Evolutionary conservation across 768 basidiomycete genomes (phyloP).

Genomic region (Gymnopilus dilepis): DNA sequence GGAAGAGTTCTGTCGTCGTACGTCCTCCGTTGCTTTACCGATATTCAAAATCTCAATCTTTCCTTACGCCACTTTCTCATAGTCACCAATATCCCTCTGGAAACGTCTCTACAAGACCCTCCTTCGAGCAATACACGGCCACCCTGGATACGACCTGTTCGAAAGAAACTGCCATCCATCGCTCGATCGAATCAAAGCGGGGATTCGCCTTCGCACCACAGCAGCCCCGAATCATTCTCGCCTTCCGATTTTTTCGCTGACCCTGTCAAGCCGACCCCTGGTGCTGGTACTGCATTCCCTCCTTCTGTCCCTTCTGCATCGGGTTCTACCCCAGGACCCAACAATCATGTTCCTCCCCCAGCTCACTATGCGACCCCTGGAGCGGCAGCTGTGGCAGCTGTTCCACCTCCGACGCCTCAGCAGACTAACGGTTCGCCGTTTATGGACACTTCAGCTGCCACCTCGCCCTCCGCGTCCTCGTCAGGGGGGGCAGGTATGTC

Average conservation of each 20-base stretch:
- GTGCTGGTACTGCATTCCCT: slow-evolving; percentile 18
- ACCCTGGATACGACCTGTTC: slow-evolving; percentile 90
- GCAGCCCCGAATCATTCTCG: slow-evolving; percentile 72
- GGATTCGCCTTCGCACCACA: slow-evolving; percentile 51
- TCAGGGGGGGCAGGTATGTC: slow-evolving; percentile 30
- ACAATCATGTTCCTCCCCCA: slow-evolving; percentile 20
- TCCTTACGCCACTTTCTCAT: slow-evolving; percentile 10
- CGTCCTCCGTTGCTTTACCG: slow-evolving; percentile 27
- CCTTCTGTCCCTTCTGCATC: slow-evolving; percentile 17
- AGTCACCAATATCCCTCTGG: slow-evolving; percentile 89
- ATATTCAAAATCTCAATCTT: slow-evolving; percentile 6
- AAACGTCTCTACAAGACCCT: slow-evolving; percentile 62
- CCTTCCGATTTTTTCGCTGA: slow-evolving; percentile 69
- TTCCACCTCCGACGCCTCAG: slow-evolving; percentile 21
- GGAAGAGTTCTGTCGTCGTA: slow-evolving; percentile 93
- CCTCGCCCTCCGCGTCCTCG: neutral
- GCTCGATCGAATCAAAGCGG: slow-evolving; percentile 49
- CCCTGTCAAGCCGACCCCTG: slow-evolving; percentile 39
- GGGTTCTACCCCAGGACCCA: slow-evolving; percentile 20
- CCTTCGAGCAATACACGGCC: slow-evolving; percentile 57
- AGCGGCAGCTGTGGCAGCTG: slow-evolving; percentile 4
- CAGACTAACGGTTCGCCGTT: slow-evolving; percentile 29
- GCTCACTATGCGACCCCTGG: slow-evolving; percentile 23
- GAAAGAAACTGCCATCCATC: slow-evolving; percentile 67
- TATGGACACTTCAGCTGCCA: slow-evolving; percentile 37